Evolutionary conservation across 495 filamentous ascomycete species (phyloP).

Genomic region (Xylaria intraflava): DNA sequence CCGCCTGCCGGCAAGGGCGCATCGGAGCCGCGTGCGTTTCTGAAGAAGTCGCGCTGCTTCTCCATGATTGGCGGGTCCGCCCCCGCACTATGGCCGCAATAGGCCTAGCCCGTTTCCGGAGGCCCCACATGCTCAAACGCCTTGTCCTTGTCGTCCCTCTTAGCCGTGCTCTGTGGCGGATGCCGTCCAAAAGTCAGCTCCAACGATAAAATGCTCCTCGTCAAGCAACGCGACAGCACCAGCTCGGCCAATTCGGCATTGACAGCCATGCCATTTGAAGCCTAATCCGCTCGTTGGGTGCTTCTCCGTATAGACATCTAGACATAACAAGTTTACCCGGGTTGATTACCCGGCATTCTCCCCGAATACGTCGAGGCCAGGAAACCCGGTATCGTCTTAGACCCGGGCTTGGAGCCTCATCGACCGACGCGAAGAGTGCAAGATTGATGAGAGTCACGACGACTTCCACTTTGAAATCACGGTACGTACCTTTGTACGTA

Average conservation of each 20-base stretch:
- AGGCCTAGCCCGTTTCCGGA: neutral
- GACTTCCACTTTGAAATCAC: conserved; percentile 1
- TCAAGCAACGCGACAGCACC: neutral
- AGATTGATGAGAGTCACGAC: neutral
- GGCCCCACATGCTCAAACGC: neutral
- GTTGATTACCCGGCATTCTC: neutral
- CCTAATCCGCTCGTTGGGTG: neutral
- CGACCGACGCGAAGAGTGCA: neutral
- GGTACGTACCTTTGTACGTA: neutral
- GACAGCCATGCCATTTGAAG: neutral
- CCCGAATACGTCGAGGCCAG: neutral
- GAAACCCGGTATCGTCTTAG: neutral
- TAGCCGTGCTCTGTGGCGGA: neutral
- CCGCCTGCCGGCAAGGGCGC: too few species aligned
- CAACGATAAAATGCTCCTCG: conserved; percentile 1
- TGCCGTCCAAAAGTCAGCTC: neutral
- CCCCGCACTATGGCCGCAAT: neutral
- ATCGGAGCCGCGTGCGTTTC: neutral
- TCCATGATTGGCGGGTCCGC: neutral
- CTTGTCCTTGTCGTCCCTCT: neutral
- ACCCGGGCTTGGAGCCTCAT: neutral
- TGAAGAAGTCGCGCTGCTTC: neutral
- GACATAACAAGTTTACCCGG: neutral
- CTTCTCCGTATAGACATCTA: neutral
- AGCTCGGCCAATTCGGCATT: neutral